phyloP scores from a whole-genome alignment of 2,329 filamentous ascomycete species.

The Penicillium hesseltinei region DNA sequence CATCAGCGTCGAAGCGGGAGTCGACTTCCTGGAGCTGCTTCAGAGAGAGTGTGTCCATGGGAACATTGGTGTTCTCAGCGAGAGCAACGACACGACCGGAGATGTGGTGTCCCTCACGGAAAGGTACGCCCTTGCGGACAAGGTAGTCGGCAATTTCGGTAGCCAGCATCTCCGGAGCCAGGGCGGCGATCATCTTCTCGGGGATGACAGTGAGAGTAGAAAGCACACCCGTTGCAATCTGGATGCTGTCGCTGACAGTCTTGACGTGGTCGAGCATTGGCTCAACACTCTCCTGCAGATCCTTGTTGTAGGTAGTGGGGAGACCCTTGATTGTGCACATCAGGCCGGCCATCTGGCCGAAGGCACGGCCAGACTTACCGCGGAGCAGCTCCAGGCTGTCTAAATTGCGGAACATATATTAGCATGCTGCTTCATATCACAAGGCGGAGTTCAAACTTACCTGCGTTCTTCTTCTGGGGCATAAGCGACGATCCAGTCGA shows the following conservation, averaged over 20 bases:
- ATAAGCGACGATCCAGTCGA: slow-evolving; percentile 73
- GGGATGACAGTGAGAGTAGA: slow-evolving; percentile 68
- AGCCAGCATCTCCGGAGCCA: slow-evolving; percentile 82
- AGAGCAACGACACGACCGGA: slow-evolving; percentile 70
- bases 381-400: slow-evolving; percentile 72
- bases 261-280: slow-evolving; percentile 82
- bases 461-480: slow-evolving; percentile 78
- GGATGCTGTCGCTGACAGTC: slow-evolving; percentile 75
- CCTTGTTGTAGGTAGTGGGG: slow-evolving; percentile 84
- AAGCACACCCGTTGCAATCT: slow-evolving; percentile 78
- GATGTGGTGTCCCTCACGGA: slow-evolving; percentile 78
- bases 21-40: slow-evolving; percentile 69
- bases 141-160: slow-evolving; percentile 52
- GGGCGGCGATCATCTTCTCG: slow-evolving; percentile 73
- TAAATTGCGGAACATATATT: not conserved
- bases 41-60: slow-evolving; percentile 68
- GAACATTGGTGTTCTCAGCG: slow-evolving; percentile 62
- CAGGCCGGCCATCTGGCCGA: slow-evolving; percentile 77
- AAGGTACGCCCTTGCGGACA: slow-evolving; percentile 60
- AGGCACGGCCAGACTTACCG: slow-evolving; percentile 73
- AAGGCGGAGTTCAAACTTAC: slow-evolving; percentile 14
- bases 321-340: slow-evolving; percentile 75
- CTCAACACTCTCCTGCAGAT: slow-evolving; percentile 84
- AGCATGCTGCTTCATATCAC: not conserved
- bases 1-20: slow-evolving; percentile 66